Evolutionary conservation across 352 stramenopile genomes (phyloP).

Genomic region (Phytophthora sojae): DNA sequence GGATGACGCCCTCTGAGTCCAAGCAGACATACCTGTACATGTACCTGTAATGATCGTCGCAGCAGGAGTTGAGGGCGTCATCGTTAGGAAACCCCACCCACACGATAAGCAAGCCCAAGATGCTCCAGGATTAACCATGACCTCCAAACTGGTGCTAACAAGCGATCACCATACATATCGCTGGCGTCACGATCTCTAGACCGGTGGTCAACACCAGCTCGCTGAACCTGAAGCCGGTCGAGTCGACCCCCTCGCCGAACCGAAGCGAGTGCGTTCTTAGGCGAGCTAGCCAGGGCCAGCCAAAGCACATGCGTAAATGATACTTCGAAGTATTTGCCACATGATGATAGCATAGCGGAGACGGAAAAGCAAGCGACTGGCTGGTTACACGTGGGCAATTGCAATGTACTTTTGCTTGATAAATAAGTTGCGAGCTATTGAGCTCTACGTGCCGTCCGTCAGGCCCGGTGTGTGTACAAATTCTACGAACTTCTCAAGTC

Average conservation of each 20-base stretch:
- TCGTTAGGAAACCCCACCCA: neutral
- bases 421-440: conserved; percentile 32
- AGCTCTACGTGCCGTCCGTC: conserved; percentile 11
- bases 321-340: no score
- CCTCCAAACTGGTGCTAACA: no score
- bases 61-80: conserved; percentile 7
- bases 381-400: conserved; percentile 20
- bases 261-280: neutral
- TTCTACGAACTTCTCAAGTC: conserved; percentile 62
- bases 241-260: neutral
- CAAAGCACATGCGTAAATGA: neutral
- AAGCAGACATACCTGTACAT: neutral
- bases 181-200: neutral
- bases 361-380: neutral
- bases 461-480: conserved; percentile 12
- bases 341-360: conserved; percentile 10
- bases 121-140: neutral
- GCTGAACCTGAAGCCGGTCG: neutral
- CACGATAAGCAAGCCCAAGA: neutral
- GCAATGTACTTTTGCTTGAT: conserved; percentile 25
- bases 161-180: neutral
- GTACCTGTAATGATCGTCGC: neutral
- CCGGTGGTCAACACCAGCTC: neutral
- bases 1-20: conserved; percentile 13
- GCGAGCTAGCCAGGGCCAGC: neutral